A percentile compares a stretch with the other conserved stretches of the same genome.
phyloP scores from a whole-genome alignment of 2,329 filamentous ascomycete genomes.

The Ambrosiella xylebori region DNA sequence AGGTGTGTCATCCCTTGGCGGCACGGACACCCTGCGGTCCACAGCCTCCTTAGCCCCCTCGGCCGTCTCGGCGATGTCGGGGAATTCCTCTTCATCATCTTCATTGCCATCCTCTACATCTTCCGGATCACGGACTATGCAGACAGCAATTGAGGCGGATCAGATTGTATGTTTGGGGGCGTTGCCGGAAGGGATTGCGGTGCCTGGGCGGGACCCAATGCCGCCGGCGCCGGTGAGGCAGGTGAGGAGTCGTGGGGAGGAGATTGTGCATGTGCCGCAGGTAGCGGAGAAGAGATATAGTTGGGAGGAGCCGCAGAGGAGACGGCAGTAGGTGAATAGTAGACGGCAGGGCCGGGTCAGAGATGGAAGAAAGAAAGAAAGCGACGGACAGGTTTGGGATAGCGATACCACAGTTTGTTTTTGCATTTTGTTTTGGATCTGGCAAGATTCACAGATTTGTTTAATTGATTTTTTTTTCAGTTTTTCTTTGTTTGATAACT shows the following conservation, averaged over 20 bases:
- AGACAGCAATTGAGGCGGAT: constrained; percentile 33
- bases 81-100: neutral
- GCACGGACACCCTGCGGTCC: constrained; percentile 1
- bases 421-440: too few relatives aligned
- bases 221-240: neutral
- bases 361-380: neutral
- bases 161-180: constrained; percentile 38
- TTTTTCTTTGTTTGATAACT: too few relatives aligned
- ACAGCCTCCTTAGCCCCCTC: neutral
- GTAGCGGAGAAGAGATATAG: constrained; percentile 32
- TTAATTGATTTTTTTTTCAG: too few relatives aligned
- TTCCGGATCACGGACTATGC: constrained; percentile 24
- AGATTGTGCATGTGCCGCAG: constrained; percentile 35
- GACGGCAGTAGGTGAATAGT: neutral
- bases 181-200: constrained; percentile 30
- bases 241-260: constrained; percentile 16
- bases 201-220: constrained; percentile 13
- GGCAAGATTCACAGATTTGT: too few relatives aligned
- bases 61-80: neutral
- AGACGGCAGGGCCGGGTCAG: neutral
- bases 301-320: constrained; percentile 26
- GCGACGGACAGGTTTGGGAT: neutral
- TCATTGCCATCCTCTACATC: constrained; percentile 14
- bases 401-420: too few relatives aligned
- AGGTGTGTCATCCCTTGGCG: constrained; percentile 8